Percentiles rank a stretch among this genome's conserved stretches.
Evolutionary conservation across 345 rosid genomes (phyloP).

Genomic region (Brassica incana): DNA sequence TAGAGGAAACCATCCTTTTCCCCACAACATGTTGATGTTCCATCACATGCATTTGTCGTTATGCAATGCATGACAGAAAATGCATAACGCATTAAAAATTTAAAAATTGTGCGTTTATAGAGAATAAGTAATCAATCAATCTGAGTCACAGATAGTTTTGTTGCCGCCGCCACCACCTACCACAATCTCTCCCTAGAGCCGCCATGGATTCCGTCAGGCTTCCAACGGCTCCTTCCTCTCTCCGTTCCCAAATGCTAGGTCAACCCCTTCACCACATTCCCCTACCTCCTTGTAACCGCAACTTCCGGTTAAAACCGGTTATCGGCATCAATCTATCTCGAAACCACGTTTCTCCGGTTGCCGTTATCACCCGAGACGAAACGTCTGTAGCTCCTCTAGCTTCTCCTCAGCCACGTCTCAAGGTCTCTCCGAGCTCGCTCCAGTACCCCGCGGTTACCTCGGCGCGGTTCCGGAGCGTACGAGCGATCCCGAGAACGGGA

Average conservation of each 20-base stretch:
- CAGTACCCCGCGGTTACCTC: constrained; percentile 80
- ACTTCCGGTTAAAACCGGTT: constrained; percentile 28
- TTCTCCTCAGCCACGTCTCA: constrained; percentile 31
- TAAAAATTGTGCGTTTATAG: neutral
- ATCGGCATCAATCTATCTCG: constrained; percentile 35
- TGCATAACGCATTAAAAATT: neutral
- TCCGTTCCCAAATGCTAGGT: constrained; percentile 16
- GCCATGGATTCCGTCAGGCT: constrained; percentile 35
- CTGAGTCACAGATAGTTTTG: neutral
- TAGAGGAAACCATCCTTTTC: neutral
- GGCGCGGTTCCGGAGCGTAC: constrained; percentile 72
- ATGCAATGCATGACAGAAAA: neutral
- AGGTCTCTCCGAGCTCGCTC: constrained; percentile 58
- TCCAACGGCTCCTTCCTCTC: constrained; percentile 27
- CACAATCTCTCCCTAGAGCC: constrained; percentile 18
- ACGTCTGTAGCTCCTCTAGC: constrained; percentile 16
- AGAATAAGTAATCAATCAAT: neutral
- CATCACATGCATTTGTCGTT: neutral
- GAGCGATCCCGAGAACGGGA: constrained; percentile 36
- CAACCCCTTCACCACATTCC: constrained; percentile 18
- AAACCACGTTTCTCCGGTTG: constrained; percentile 25
- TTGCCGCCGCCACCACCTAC: constrained; percentile 9
- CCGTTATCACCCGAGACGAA: constrained; percentile 37
- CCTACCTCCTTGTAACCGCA: neutral
- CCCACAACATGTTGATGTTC: neutral